Conservation (phyloP, 2,329 filamentous ascomycete genomes). For the Nemania diffusa region DNA sequence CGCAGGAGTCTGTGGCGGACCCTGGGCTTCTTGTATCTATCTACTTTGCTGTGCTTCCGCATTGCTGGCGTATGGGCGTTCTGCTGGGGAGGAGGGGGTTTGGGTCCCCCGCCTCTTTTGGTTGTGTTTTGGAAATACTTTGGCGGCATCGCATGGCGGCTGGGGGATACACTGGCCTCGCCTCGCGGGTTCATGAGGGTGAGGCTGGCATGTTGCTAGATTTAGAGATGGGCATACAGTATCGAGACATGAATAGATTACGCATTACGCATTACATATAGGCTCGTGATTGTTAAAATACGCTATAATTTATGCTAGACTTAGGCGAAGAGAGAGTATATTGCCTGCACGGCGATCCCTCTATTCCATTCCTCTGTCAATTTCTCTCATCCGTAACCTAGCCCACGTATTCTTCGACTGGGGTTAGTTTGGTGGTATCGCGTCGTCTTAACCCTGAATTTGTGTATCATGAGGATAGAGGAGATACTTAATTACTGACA, state of each 20-base stretch:
- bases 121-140: slow-evolving; percentile 32
- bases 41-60: slow-evolving; percentile 18
- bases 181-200: neutral
- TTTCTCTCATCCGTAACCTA: too few relatives aligned
- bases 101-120: too few relatives aligned
- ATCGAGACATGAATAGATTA: slow-evolving; percentile 5
- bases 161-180: slow-evolving; percentile 2
- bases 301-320: too few relatives aligned
- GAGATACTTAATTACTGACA: too few relatives aligned
- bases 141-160: slow-evolving; percentile 26
- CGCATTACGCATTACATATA: neutral
- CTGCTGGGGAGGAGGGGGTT: slow-evolving; percentile 3
- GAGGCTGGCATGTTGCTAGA: slow-evolving; percentile 1
- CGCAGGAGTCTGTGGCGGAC: neutral
- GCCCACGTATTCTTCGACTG: too few relatives aligned
- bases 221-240: slow-evolving; percentile 1
- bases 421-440: too few relatives aligned
- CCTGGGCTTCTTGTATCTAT: slow-evolving; percentile 4
- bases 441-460: too few relatives aligned
- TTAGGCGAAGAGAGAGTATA: too few relatives aligned
- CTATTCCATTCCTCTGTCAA: too few relatives aligned
- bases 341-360: too few relatives aligned
- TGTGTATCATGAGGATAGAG: too few relatives aligned
- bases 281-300: neutral
- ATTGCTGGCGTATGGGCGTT: slow-evolving; percentile 42